Evolutionary conservation across 441 rosid species (phyloP).

Genomic region (Pelargonium fulgidum): DNA sequence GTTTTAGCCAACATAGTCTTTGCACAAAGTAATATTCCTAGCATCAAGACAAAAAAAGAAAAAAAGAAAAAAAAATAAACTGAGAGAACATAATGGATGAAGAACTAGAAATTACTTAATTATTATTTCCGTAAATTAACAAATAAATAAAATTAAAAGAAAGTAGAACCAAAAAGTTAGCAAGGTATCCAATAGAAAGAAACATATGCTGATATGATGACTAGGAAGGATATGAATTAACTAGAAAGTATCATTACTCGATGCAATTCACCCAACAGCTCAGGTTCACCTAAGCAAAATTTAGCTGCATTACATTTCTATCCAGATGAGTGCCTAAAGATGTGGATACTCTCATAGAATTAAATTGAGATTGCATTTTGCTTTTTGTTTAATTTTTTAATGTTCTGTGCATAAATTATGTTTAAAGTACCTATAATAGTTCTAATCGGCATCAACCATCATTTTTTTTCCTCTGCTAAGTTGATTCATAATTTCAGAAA

Average conservation of each 20-base stretch:
- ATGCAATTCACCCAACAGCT: background rate
- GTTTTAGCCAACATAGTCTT: conserved; percentile 77
- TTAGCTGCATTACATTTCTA: background rate
- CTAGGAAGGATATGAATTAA: background rate
- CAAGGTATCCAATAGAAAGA: background rate
- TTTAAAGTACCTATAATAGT: background rate
- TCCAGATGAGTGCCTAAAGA: background rate
- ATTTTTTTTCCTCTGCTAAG: background rate
- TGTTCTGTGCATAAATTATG: background rate
- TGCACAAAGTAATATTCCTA: conserved; percentile 88
- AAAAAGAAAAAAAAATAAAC: conserved; percentile 13
- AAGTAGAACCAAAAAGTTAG: background rate
- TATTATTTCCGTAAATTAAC: background rate
- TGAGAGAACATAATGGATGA: conserved; percentile 1
- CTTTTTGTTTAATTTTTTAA: background rate
- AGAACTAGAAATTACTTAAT: background rate
- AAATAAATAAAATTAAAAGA: background rate
- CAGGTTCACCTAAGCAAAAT: conserved; percentile 11
- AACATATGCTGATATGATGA: background rate
- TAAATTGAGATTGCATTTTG: background rate
- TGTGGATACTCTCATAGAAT: background rate
- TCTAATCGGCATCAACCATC: background rate
- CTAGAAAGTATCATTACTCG: background rate
- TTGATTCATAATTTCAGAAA: background rate
- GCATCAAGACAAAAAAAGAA: conserved; percentile 9